Evolutionary conservation across 2,329 filamentous ascomycete genomes (phyloP), one percentile per base, ranked within the genome.

Genomic region (Pseudovirgaria hyperparasitica): DNA sequence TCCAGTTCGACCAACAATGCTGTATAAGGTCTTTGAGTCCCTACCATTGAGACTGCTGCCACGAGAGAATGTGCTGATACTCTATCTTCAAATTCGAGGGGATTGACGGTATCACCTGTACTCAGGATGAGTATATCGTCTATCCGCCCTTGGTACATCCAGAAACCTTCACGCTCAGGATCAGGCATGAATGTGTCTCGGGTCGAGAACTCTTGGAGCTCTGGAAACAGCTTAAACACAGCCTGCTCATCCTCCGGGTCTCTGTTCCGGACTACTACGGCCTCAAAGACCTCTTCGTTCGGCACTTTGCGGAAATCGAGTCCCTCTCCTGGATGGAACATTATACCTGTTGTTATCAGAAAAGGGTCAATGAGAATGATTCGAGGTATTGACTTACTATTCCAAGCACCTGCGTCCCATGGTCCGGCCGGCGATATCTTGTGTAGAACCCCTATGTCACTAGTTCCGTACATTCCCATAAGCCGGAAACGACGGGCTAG

Each of bases 41-140:
- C 52, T 8, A 53, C 41, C 8, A 55, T 37, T 5, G 52, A 26
- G 2, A 43, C 48, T 18, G 48, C 46, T 13, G 40, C 36, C 4
- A 56, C 40, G 4, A 38, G 22, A 6, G 35, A 19, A 16, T 54
- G 41, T 10, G 33, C 29, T 16, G 41, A 36, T 5, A 52, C 27
- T 2, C 28, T 29, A 25, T 41, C 32, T 27, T 50, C 43, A 4
- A 38, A 34, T 2, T 23, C 31, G 3, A 35, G 33, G 8, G 44
- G 40, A 22, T 41, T 35, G 24, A 43, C 39, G 14, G 41, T 43
- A n/a, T 41, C 39, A 10, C 33, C 31, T 11, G 37, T 32, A 20
- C 30, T 23, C 19, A 45, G 36, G 6, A 36, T 32, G 2, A 38
- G 31, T 19, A 44, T 26, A 19, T 44, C 41, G n/a, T 44, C 42